Base-by-base conservation (phyloP, 208 protist species). In the Wallacemonas sp. region DNA sequence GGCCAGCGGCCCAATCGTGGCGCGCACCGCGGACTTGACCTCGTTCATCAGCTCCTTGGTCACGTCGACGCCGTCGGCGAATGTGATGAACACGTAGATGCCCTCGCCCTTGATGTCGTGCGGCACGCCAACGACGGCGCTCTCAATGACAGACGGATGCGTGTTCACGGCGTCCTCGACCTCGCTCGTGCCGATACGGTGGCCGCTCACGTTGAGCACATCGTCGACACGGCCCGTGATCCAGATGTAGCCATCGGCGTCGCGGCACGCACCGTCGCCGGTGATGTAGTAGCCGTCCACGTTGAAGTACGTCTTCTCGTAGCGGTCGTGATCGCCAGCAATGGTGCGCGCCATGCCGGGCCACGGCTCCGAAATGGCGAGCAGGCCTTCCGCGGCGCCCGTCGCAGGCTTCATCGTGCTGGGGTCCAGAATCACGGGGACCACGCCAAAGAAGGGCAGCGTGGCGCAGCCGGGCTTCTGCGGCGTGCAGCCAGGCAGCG, bases 221-320 rank as follows among this genome's bases (percentile, higher is more conserved):
- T 99, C 95, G 69, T 99, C 98, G 3, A 99, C 93, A 65, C 98
- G 84, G 21, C 98, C 98, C 2, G 95, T 99, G 63, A 99, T 98
- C 96, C 96, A 99, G 64, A 94, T 94, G 83, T 99, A 99, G 30
- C 98, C 98, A 69, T 99, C 98, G 16, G 65, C 49, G 65, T 99
- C 98, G n/a, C 97, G 83, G 1, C 82, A 77, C 23, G 88, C 87
- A 27, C 96, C 97, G 75, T 99, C 98, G 27, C 98, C 98, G 12
- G 98, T 98, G 41, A 98, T 83, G 88, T 99, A 99, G 69, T 94
- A 98, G 27, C 98, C 97, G 61, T 87, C 68, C 44, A 93, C 85
- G 56, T 71, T 54, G 55, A 97, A 96, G 82, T 99, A 99, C 12
- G 90, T 92, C 39, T 88, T 55, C 77, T 97, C 79, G 78, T 88